A percentile compares a stretch with the other conserved stretches of the same genome.
phyloP scores from a whole-genome alignment of 306 rosid genomes.

The Quercus variabilis region DNA sequence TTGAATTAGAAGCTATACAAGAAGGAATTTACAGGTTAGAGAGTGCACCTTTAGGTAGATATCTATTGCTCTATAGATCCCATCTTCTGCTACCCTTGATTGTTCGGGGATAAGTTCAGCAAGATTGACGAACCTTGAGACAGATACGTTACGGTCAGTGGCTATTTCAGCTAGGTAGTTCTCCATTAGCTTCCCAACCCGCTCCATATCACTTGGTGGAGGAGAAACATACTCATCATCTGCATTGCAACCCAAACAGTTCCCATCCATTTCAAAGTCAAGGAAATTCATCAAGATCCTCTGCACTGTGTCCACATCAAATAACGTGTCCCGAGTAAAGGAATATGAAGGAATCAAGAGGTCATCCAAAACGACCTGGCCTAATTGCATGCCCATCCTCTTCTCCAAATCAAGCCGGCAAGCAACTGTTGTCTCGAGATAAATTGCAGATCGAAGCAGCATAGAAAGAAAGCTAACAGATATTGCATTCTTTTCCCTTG shows the following conservation, averaged over 20 bases:
- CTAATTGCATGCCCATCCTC: constrained; percentile 72
- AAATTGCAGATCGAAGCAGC: constrained; percentile 78
- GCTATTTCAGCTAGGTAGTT: constrained; percentile 84
- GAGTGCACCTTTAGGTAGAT: constrained; percentile 80
- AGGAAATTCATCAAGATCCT: constrained; percentile 64
- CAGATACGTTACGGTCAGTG: constrained; percentile 64
- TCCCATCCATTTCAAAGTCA: constrained; percentile 44
- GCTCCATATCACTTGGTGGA: constrained; percentile 46
- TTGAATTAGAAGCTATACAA: not conserved
- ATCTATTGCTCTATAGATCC: constrained; percentile 87
- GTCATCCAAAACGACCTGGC: constrained; percentile 81
- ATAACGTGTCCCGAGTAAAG: constrained; percentile 72
- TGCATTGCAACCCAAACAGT: constrained; percentile 24
- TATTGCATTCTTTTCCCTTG: constrained; percentile 69
- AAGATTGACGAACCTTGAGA: constrained; percentile 55
- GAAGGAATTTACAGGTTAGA: not conserved
- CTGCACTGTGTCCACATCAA: constrained; percentile 85
- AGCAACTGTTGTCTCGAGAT: constrained; percentile 90
- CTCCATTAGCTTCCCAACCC: constrained; percentile 83
- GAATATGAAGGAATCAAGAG: constrained; percentile 86
- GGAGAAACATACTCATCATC: constrained; percentile 56
- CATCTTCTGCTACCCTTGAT: constrained; percentile 81
- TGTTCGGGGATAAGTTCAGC: constrained; percentile 87
- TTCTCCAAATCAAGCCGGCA: constrained; percentile 94
- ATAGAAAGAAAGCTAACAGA: constrained; percentile 92